These are phyloP conservation scores for Metroxylon sagu DNA, from an alignment of 176 grass and related monocot species.

Conservation along the genomic window DNA sequence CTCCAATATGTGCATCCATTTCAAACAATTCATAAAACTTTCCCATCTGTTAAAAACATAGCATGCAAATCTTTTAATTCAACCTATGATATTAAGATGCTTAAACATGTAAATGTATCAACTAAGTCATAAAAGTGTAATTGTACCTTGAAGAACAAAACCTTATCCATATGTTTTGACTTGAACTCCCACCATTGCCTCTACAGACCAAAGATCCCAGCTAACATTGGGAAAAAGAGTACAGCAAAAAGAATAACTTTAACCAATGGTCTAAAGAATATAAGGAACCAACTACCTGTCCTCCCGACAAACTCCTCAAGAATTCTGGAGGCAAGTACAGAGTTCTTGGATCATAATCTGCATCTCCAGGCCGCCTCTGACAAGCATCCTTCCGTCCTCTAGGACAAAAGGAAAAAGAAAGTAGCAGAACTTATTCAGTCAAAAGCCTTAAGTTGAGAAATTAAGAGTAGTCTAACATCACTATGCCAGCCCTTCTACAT, in stretches of 20 bases:
- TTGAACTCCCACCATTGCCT: constrained; percentile 99
- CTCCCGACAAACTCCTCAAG: constrained; percentile 65
- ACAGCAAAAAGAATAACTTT: background rate
- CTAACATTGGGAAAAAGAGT: constrained; percentile 15
- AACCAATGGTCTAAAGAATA: constrained; percentile 9
- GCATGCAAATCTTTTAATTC: background rate
- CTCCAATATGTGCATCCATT: constrained; percentile 97
- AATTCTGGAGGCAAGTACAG: constrained; percentile 72
- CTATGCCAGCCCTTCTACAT: too few species aligned
- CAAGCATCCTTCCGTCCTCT: constrained; percentile 75
- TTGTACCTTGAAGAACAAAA: constrained; percentile 91
- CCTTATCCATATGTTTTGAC: constrained; percentile 95
- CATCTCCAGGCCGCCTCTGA: constrained; percentile 48
- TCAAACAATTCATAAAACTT: constrained; percentile 98
- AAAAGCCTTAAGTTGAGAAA: too few species aligned
- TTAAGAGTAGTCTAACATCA: constrained; percentile 1
- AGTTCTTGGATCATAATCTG: constrained; percentile 67
- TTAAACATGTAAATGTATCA: too few species aligned
- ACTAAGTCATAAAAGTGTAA: background rate
- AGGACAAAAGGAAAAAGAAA: background rate
- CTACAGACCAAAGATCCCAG: constrained; percentile 36
- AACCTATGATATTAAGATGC: too few species aligned
- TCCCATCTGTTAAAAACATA: constrained; percentile 64
- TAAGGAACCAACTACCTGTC: constrained; percentile 49
- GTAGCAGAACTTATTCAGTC: too few species aligned